These are phyloP conservation scores for Metarhizium sp. DNA, from an alignment of 2,329 filamentous ascomycete species.

Conservation along the genomic window DNA sequence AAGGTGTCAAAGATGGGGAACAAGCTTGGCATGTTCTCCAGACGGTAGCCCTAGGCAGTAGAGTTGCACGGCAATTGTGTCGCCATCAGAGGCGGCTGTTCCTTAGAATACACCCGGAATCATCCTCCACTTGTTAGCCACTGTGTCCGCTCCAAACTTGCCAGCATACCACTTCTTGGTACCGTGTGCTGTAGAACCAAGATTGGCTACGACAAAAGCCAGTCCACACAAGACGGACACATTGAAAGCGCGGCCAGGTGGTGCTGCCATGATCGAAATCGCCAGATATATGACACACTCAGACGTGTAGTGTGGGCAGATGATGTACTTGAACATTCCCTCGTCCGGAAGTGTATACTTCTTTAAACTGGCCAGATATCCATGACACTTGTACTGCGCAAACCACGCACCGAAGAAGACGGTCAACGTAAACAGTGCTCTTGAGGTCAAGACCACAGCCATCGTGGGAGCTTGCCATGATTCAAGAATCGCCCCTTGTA, in stretches of 20 bases:
- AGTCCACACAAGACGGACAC: conserved; percentile 61
- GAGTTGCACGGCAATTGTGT: not conserved
- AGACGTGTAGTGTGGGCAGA: conserved; percentile 87
- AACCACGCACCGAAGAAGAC: conserved; percentile 61
- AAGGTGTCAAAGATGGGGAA: conserved; percentile 66
- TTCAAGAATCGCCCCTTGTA: conserved; percentile 22
- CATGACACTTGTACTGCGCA: conserved; percentile 67
- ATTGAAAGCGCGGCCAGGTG: conserved; percentile 56
- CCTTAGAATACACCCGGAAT: conserved; percentile 57
- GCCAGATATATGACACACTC: conserved; percentile 78
- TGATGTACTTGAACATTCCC: conserved; percentile 59
- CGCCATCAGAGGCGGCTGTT: conserved; percentile 16
- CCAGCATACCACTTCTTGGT: conserved; percentile 71
- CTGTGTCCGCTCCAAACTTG: conserved; percentile 61
- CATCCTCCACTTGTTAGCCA: conserved; percentile 63
- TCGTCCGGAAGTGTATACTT: conserved; percentile 77
- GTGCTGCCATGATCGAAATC: conserved; percentile 67
- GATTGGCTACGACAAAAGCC: conserved; percentile 67
- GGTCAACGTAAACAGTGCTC: conserved; percentile 37
- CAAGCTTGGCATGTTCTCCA: conserved; percentile 48
- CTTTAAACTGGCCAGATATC: conserved; percentile 57
- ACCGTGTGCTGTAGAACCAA: conserved; percentile 70
- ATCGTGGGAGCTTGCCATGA: conserved; percentile 19
- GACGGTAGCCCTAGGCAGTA: conserved; percentile 13
- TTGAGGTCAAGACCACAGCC: conserved; percentile 13